Conservation (phyloP, 345 rosid species). For the Citrus maxima region DNA sequence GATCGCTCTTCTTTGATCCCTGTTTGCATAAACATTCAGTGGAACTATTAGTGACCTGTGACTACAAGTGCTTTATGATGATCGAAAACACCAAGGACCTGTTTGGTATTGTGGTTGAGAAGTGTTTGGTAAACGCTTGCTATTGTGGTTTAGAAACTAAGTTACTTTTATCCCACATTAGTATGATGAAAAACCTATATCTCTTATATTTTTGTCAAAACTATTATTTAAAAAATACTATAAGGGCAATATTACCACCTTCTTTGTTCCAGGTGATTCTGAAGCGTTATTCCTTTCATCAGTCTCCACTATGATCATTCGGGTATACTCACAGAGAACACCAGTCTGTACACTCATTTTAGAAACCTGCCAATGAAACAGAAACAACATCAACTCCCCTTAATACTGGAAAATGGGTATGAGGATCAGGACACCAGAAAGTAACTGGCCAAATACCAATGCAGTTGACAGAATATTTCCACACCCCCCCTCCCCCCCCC, state of each 20-base stretch:
- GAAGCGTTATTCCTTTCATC: constrained; percentile 33
- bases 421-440: background rate
- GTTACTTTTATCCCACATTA: too few species aligned
- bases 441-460: background rate
- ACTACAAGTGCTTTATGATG: background rate
- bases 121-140: too few species aligned
- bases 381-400: background rate
- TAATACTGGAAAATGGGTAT: background rate
- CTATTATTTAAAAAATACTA: background rate
- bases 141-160: too few species aligned
- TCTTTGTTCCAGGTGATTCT: constrained; percentile 28
- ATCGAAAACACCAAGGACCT: background rate
- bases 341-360: constrained; percentile 61
- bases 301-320: constrained; percentile 54
- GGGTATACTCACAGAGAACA: constrained; percentile 67
- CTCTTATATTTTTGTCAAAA: too few species aligned
- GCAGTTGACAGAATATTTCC: background rate
- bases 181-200: too few species aligned
- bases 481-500: too few species aligned
- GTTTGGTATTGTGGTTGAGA: too few species aligned
- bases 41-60: background rate
- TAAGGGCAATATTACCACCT: constrained; percentile 31
- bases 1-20: constrained; percentile 34
- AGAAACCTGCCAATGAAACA: constrained; percentile 43
- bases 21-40: constrained; percentile 22